These are phyloP conservation scores for Rhinocladiella similis DNA, from an alignment of 2,329 filamentous ascomycete species.

Conservation along the genomic window DNA sequence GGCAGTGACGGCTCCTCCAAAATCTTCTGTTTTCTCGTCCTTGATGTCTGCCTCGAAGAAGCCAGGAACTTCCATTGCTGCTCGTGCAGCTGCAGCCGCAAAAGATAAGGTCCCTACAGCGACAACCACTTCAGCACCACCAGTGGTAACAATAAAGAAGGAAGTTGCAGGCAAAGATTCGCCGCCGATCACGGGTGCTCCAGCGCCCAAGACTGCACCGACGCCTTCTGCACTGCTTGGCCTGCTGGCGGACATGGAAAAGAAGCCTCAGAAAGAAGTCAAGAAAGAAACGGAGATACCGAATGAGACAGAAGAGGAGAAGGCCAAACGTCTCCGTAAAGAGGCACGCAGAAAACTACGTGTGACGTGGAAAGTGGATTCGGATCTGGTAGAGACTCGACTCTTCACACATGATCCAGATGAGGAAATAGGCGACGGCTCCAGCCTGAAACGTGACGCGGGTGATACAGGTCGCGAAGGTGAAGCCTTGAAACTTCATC, in stretches of 20 bases:
- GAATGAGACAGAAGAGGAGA: slow-evolving; percentile 62
- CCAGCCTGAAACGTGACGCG: slow-evolving; percentile 59
- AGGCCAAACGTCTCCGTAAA: slow-evolving; percentile 59
- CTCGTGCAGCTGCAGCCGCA: slow-evolving; percentile 42
- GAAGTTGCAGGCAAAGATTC: slow-evolving; percentile 39
- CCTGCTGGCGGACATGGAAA: slow-evolving; percentile 50
- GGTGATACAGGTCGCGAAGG: slow-evolving; percentile 60
- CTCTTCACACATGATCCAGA: slow-evolving; percentile 64
- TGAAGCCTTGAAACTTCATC: slow-evolving; percentile 50
- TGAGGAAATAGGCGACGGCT: slow-evolving; percentile 60
- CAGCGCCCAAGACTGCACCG: background rate
- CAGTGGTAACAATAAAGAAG: slow-evolving; percentile 30
- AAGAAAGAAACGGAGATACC: slow-evolving; percentile 55
- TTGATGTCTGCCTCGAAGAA: slow-evolving; percentile 51
- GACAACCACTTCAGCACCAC: slow-evolving; percentile 21
- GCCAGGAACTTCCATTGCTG: slow-evolving; percentile 52
- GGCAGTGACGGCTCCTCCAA: slow-evolving; percentile 32
- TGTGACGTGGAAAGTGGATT: slow-evolving; percentile 61
- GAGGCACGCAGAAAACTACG: slow-evolving; percentile 61
- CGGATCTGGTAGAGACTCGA: slow-evolving; percentile 56
- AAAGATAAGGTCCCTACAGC: slow-evolving; percentile 37
- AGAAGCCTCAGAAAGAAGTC: slow-evolving; percentile 55
- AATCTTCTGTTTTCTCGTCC: slow-evolving; percentile 48
- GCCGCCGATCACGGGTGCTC: slow-evolving; percentile 17
- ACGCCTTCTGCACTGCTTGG: slow-evolving; percentile 51